Percentiles rank a stretch among this genome's conserved stretches.
These are phyloP conservation scores for Aspergillus pseudoglaucus DNA, from an alignment of 2,329 filamentous ascomycete species.

Conservation along the genomic window DNA sequence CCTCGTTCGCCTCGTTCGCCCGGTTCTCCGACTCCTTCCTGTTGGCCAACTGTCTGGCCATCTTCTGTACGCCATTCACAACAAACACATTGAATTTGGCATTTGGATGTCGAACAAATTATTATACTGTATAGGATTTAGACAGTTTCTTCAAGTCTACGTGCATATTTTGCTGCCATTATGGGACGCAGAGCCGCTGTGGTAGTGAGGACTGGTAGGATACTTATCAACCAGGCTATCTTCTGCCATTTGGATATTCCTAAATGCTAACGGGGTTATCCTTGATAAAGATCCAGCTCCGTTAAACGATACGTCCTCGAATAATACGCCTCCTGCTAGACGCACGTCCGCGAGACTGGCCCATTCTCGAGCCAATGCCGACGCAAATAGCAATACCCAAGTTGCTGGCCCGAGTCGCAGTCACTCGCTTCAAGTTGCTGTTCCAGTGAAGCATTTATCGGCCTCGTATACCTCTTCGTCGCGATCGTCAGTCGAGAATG, in stretches of 20 bases:
- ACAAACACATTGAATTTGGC: background rate
- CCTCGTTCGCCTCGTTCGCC: background rate
- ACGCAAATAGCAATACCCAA: constrained; percentile 5
- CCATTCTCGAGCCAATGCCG: constrained; percentile 5
- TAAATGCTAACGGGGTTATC: background rate
- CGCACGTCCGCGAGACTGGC: constrained; percentile 20
- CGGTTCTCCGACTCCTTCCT: background rate
- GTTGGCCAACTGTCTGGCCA: background rate
- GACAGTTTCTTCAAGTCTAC: background rate
- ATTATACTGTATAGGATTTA: background rate
- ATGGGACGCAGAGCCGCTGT: background rate
- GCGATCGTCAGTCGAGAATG: constrained; percentile 34
- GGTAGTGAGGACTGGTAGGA: background rate
- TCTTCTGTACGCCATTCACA: background rate
- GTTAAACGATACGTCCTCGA: background rate
- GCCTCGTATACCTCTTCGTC: constrained; percentile 25
- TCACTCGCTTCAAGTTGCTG: constrained; percentile 23
- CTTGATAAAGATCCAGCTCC: background rate
- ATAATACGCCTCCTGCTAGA: constrained; percentile 7
- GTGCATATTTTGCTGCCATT: background rate
- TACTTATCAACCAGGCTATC: background rate
- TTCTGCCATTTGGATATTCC: background rate
- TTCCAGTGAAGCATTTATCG: constrained; percentile 21
- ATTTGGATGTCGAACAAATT: background rate
- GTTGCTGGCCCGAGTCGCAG: background rate